These are phyloP conservation scores for Tulasnella sp. DNA, from an alignment of 768 basidiomycete species.

Conservation along the genomic window DNA sequence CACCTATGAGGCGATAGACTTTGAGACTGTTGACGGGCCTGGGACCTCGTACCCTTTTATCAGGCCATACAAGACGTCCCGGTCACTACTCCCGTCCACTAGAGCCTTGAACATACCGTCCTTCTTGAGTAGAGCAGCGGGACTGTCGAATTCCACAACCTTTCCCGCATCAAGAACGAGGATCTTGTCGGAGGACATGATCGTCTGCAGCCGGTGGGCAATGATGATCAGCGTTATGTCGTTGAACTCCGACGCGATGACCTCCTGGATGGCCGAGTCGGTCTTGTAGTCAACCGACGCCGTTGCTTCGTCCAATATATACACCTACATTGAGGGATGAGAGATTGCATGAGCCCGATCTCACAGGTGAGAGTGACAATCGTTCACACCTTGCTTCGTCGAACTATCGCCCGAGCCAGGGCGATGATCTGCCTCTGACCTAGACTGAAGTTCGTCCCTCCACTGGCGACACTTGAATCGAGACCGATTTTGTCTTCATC, in stretches of 20 bases:
- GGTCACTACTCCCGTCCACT: slow-evolving; percentile 50
- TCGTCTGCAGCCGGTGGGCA: slow-evolving; percentile 47
- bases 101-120: slow-evolving; percentile 40
- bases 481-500: slow-evolving; percentile 24
- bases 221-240: slow-evolving; percentile 46
- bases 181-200: slow-evolving; percentile 54
- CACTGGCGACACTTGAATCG: slow-evolving; percentile 28
- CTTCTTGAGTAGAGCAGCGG: slow-evolving; percentile 40
- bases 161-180: slow-evolving; percentile 44
- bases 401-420: slow-evolving; percentile 28
- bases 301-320: slow-evolving; percentile 13
- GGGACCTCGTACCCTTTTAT: background rate
- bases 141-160: slow-evolving; percentile 47
- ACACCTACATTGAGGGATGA: background rate
- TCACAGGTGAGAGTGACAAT: slow-evolving; percentile 10
- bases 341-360: background rate
- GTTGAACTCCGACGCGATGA: slow-evolving; percentile 38
- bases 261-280: slow-evolving; percentile 46
- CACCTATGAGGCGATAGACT: no score
- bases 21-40: no score
- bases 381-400: slow-evolving; percentile 18
- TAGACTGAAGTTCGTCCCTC: slow-evolving; percentile 33
- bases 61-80: slow-evolving; percentile 33
- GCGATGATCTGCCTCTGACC: slow-evolving; percentile 36
- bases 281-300: slow-evolving; percentile 41